Percentiles rank a stretch among this genome's conserved stretches.
These are phyloP conservation scores for Microdochium nivale DNA, from an alignment of 2,329 filamentous ascomycete species.

Conservation along the genomic window DNA sequence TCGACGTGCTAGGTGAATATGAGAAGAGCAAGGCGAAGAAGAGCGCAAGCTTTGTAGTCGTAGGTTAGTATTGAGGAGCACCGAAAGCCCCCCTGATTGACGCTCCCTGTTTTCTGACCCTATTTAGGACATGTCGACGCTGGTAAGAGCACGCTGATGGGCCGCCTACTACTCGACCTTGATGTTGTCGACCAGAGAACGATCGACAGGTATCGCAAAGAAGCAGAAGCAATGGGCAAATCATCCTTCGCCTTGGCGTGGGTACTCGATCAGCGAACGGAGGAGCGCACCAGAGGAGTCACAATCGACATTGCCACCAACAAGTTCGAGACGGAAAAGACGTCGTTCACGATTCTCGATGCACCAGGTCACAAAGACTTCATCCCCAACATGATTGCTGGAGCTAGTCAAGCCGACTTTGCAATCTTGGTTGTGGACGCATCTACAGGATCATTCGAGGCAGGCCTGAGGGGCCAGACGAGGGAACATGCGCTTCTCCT, in stretches of 20 bases:
- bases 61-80: conserved; percentile 48
- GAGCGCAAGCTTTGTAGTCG: conserved; percentile 83
- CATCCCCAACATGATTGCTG: conserved; percentile 98
- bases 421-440: conserved; percentile 92
- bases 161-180: conserved; percentile 80
- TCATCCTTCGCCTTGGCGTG: conserved; percentile 93
- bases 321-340: conserved; percentile 82
- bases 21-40: conserved; percentile 68
- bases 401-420: conserved; percentile 91
- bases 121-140: conserved; percentile 89
- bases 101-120: conserved; percentile 9
- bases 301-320: conserved; percentile 97
- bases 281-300: conserved; percentile 83
- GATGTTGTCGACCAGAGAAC: conserved; percentile 83
- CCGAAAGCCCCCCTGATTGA: conserved; percentile 4
- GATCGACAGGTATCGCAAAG: conserved; percentile 77
- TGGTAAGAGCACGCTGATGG: conserved; percentile 97
- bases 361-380: conserved; percentile 93
- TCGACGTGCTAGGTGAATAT: conserved; percentile 78
- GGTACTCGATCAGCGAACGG: conserved; percentile 87
- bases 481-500: conserved; percentile 87
- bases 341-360: conserved; percentile 87
- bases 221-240: conserved; percentile 88
- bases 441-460: conserved; percentile 84
- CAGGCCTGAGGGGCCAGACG: conserved; percentile 86